Evolutionary conservation across 768 basidiomycete genomes (phyloP).

Genomic region (Mycena polygramma): DNA sequence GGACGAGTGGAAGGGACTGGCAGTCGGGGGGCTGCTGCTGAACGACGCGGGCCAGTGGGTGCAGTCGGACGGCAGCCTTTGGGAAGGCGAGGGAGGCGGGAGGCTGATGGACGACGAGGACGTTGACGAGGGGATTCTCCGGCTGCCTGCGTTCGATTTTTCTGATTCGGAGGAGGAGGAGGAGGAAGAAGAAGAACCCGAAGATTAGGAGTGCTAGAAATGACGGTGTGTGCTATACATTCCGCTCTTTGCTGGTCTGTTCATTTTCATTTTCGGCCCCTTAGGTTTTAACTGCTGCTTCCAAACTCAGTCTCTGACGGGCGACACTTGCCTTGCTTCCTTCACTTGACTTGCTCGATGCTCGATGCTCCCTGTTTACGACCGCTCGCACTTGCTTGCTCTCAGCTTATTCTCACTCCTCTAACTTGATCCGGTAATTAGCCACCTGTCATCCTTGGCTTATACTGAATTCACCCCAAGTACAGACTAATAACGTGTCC

Average conservation of each 20-base stretch:
- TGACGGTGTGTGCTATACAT: not conserved
- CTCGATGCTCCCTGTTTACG: not conserved
- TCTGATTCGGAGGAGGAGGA: not conserved
- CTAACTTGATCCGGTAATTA: not conserved
- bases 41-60: not conserved
- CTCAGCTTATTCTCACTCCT: not conserved
- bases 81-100: too few species aligned
- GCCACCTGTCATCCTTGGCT: not conserved
- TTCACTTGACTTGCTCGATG: not conserved
- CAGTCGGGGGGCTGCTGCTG: conserved; percentile 7
- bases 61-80: not conserved
- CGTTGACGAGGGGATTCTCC: not conserved
- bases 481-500: not conserved
- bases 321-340: too few species aligned
- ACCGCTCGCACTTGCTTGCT: too few species aligned
- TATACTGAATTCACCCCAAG: not conserved
- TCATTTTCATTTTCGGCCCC: not conserved
- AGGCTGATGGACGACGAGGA: not conserved
- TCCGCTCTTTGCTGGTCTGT: not conserved
- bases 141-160: not conserved
- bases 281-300: not conserved
- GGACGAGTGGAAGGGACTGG: conserved; percentile 10
- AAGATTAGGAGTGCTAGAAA: too few species aligned
- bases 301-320: not conserved
- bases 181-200: not conserved